Evolutionary conservation across 306 rosid species (phyloP).

Genomic region (Canavalia ensiformis): DNA sequence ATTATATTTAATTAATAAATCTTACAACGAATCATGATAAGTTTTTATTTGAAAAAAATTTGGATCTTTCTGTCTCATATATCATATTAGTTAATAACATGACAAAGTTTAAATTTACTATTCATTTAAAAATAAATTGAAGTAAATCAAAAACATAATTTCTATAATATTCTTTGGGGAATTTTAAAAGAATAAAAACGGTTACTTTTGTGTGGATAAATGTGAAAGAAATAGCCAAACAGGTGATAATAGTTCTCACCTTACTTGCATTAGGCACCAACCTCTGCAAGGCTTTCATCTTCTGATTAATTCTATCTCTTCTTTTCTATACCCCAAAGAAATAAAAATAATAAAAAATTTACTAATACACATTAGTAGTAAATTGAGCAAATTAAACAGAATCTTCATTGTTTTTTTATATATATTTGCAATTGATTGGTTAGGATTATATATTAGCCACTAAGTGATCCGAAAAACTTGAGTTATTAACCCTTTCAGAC

Average conservation of each 20-base stretch:
- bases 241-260: constrained; percentile 49
- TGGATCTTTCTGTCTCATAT: too few relatives aligned
- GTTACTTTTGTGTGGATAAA: not conserved
- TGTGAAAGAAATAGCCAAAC: not conserved
- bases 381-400: not conserved
- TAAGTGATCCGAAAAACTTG: not conserved
- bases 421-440: not conserved
- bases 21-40: too few relatives aligned
- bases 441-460: not conserved
- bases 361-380: not conserved
- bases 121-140: too few relatives aligned
- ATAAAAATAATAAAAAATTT: not conserved
- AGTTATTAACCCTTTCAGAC: constrained; percentile 62
- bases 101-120: too few relatives aligned
- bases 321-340: constrained; percentile 51
- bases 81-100: too few relatives aligned
- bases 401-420: not conserved
- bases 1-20: too few relatives aligned
- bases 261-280: constrained; percentile 74
- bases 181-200: not conserved
- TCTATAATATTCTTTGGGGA: not conserved
- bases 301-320: constrained; percentile 70
- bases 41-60: too few relatives aligned
- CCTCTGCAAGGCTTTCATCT: constrained; percentile 68
- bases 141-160: too few relatives aligned